Percentiles rank a stretch among this genome's conserved stretches.
These are phyloP conservation scores for Pueraria montana DNA, from an alignment of 306 rosid genomes.

Conservation along the genomic window DNA sequence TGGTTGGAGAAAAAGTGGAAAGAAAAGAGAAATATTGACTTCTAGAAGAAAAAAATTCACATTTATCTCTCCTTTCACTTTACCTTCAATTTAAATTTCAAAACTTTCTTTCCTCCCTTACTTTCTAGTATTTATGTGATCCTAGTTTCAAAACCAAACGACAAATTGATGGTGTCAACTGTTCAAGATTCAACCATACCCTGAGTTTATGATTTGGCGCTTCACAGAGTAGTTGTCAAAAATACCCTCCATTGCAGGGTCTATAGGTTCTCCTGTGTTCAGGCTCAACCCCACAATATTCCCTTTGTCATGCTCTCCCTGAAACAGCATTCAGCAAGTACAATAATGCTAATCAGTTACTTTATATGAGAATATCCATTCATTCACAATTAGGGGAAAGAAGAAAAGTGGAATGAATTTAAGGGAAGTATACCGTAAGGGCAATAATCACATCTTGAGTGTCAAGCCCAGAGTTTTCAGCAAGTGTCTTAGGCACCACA, in stretches of 20 bases:
- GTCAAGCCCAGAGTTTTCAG: slow-evolving; percentile 97
- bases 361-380: neutral
- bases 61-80: neutral
- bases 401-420: neutral
- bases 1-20: neutral
- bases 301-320: slow-evolving; percentile 96
- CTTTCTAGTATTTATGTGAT: neutral
- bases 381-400: neutral
- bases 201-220: slow-evolving; percentile 95
- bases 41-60: neutral
- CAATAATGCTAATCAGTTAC: neutral
- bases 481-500: slow-evolving; percentile 95
- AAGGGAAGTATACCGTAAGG: slow-evolving; percentile 63
- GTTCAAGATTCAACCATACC: slow-evolving; percentile 56
- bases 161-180: neutral
- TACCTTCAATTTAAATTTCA: neutral
- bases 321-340: slow-evolving; percentile 49
- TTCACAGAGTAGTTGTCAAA: slow-evolving; percentile 96
- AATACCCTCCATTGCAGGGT: slow-evolving; percentile 97
- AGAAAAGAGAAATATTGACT: neutral
- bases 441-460: slow-evolving; percentile 93
- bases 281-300: slow-evolving; percentile 85
- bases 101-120: neutral
- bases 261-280: slow-evolving; percentile 89
- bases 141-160: neutral